Evolutionary conservation across 2,329 filamentous ascomycete species (phyloP).

Genomic region (Ophiostoma triangulosporum): DNA sequence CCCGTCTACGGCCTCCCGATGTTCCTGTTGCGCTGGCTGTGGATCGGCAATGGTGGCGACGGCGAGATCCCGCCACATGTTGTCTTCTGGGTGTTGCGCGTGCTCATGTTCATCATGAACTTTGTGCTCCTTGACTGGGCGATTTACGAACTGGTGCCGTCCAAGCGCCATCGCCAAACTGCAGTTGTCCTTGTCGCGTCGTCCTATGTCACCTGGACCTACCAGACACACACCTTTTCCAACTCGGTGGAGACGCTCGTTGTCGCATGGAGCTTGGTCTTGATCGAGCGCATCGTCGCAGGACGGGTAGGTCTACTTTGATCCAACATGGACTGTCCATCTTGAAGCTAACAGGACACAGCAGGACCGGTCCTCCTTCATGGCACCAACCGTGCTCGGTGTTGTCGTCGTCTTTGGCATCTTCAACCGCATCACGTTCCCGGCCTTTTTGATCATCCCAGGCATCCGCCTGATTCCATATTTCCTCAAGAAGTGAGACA

Average conservation of each 20-base stretch:
- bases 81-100: slow-evolving; percentile 79
- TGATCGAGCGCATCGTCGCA: slow-evolving; percentile 75
- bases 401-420: slow-evolving; percentile 72
- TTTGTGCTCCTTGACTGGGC: slow-evolving; percentile 98
- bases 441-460: slow-evolving; percentile 79
- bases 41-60: slow-evolving; percentile 68
- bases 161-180: slow-evolving; percentile 54
- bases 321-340: not conserved
- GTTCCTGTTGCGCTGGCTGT: slow-evolving; percentile 83
- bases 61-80: slow-evolving; percentile 67
- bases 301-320: slow-evolving; percentile 46
- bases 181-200: slow-evolving; percentile 81
- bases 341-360: not conserved
- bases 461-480: slow-evolving; percentile 72
- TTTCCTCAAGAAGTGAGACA: slow-evolving; percentile 68
- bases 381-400: slow-evolving; percentile 66
- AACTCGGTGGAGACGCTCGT: slow-evolving; percentile 92
- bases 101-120: slow-evolving; percentile 87
- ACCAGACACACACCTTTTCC: slow-evolving; percentile 95
- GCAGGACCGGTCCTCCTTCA: slow-evolving; percentile 59
- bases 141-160: slow-evolving; percentile 76
- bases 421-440: slow-evolving; percentile 96
- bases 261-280: slow-evolving; percentile 83
- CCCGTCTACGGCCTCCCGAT: slow-evolving; percentile 88
- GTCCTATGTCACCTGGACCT: slow-evolving; percentile 97